phyloP scores from a whole-genome alignment of 75 land plant genomes.

The Selaginella tamariscina region DNA sequence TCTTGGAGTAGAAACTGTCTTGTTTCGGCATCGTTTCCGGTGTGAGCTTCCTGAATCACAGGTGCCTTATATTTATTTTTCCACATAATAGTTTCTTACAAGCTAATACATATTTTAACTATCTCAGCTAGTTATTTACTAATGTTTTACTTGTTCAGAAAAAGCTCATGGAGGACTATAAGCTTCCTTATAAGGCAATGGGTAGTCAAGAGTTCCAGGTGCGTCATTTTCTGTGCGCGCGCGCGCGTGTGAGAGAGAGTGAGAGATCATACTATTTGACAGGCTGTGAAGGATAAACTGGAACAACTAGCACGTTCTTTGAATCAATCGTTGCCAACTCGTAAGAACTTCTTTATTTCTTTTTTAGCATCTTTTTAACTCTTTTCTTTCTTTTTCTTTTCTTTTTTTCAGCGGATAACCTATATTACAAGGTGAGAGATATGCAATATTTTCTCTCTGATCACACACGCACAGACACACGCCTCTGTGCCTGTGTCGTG shows the following conservation, averaged over 20 bases:
- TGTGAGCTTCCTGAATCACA: slow-evolving; percentile 50
- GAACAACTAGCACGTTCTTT: slow-evolving; percentile 64
- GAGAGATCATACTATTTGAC: slow-evolving; percentile 10
- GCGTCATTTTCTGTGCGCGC: not conserved
- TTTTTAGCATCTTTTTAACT: not conserved
- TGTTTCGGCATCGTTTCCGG: slow-evolving; percentile 65
- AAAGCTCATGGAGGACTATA: slow-evolving; percentile 47
- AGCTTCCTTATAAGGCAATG: slow-evolving; percentile 64
- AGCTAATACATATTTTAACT: not conserved
- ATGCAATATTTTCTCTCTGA: no score
- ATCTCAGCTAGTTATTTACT: not conserved
- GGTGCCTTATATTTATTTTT: slow-evolving; percentile 22
- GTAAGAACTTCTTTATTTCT: slow-evolving; percentile 25
- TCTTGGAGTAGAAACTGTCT: slow-evolving; percentile 66
- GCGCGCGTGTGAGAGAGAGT: not conserved
- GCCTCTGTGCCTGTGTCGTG: no score
- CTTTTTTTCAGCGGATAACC: not conserved
- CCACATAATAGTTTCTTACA: not conserved
- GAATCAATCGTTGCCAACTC: slow-evolving; percentile 38
- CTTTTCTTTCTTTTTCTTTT: not conserved
- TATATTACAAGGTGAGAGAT: no score
- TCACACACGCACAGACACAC: no score
- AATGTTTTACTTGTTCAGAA: slow-evolving; percentile 27
- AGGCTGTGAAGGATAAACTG: slow-evolving; percentile 68
- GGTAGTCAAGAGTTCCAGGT: slow-evolving; percentile 64